Conservation (phyloP, 768 basidiomycete genomes). For the Amanita polypyramis region DNA sequence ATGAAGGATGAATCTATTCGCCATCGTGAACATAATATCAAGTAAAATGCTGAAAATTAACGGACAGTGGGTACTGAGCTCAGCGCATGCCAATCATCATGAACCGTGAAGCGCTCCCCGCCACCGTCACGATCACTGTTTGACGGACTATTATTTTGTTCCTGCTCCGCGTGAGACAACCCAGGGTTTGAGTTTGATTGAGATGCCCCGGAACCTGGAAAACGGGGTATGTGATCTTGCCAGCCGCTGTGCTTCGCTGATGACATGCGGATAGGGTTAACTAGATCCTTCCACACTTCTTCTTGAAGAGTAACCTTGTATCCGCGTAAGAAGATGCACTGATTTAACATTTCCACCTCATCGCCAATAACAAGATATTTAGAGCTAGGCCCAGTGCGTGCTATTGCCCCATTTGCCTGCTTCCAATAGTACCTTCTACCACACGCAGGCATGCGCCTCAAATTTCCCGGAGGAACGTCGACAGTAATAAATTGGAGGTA, state of each 20-base stretch:
- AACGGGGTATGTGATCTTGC: too few relatives aligned
- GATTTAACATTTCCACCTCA: not conserved
- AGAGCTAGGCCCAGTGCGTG: constrained; percentile 3
- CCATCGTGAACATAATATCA: not conserved
- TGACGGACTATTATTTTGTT: not conserved
- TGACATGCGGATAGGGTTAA: not conserved
- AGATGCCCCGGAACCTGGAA: too few relatives aligned
- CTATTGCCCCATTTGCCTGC: not conserved
- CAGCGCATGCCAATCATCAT: not conserved
- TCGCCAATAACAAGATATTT: not conserved
- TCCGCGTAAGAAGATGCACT: constrained; percentile 7
- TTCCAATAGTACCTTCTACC: not conserved
- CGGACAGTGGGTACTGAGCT: not conserved
- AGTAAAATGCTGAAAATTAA: not conserved
- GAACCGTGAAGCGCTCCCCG: not conserved
- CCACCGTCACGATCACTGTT: too few relatives aligned
- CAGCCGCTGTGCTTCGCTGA: not conserved
- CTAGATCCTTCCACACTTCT: not conserved
- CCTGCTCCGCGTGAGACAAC: not conserved
- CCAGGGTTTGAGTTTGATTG: too few relatives aligned
- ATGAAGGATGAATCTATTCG: not conserved
- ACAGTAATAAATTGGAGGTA: not conserved
- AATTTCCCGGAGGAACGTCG: not conserved
- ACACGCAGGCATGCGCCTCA: not conserved
- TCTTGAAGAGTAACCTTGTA: constrained; percentile 4